Percentiles rank a stretch among this genome's conserved stretches.
phyloP scores from a whole-genome alignment of 768 basidiomycete species.

The Trametes cingulata region DNA sequence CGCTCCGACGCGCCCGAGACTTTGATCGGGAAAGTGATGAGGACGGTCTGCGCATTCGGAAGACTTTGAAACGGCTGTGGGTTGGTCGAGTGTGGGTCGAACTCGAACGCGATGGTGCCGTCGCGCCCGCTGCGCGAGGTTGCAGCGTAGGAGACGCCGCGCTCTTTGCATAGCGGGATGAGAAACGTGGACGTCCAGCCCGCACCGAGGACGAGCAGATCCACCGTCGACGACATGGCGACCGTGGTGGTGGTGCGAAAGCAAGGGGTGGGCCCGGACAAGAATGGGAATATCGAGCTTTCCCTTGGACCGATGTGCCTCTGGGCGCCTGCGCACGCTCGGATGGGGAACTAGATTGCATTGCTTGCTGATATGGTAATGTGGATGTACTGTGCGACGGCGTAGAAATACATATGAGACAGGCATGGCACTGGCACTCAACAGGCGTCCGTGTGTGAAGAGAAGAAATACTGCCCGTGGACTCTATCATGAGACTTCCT shows the following conservation, averaged over 20 bases:
- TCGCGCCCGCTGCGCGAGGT: conserved; percentile 56
- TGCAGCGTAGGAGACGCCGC: conserved; percentile 45
- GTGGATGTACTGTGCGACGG: conserved; percentile 7
- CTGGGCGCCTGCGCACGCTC: neutral
- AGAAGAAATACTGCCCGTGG: neutral
- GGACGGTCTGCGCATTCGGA: conserved; percentile 54
- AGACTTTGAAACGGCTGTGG: conserved; percentile 44
- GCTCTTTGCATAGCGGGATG: conserved; percentile 48
- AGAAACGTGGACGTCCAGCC: conserved; percentile 69
- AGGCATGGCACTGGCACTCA: neutral
- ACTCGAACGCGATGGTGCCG: conserved; percentile 54
- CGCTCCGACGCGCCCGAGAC: conserved; percentile 45
- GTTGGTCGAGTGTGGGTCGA: conserved; percentile 51
- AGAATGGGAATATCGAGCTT: neutral
- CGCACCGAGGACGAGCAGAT: conserved; percentile 63
- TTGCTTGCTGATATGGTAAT: conserved; percentile 2
- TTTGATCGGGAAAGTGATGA: conserved; percentile 60
- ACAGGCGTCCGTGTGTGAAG: conserved; percentile 3
- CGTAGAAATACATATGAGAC: conserved; percentile 17
- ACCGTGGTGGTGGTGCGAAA: conserved; percentile 1
- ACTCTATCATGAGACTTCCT: conserved; percentile 56
- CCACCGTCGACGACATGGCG: conserved; percentile 34
- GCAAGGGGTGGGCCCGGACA: neutral
- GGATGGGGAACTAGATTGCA: neutral
- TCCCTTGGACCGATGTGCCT: neutral